Percentiles rank a stretch among this genome's conserved stretches.
Conservation (phyloP, 2,329 filamentous ascomycete species). For the Botrytis aclada region DNA sequence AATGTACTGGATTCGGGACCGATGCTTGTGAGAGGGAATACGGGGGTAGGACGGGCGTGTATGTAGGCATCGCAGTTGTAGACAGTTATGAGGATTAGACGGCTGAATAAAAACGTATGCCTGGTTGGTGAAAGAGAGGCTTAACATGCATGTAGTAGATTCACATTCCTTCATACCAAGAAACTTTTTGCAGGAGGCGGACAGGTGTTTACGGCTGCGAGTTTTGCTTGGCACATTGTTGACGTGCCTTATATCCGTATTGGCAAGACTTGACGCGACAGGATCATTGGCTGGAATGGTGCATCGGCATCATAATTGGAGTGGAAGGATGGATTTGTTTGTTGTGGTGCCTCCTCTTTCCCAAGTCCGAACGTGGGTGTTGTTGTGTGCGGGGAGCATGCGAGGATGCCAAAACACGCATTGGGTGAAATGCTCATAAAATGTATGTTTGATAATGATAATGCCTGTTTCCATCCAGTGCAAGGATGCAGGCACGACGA, state of each 20-base stretch:
- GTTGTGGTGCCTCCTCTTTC: too few relatives aligned
- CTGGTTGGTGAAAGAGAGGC: not conserved
- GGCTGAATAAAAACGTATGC: not conserved
- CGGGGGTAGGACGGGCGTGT: not conserved
- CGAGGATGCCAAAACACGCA: not conserved
- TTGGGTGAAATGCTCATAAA: not conserved
- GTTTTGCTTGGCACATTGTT: not conserved
- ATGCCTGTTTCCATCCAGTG: not conserved
- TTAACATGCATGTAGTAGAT: not conserved
- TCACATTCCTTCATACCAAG: not conserved
- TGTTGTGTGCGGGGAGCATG: not conserved
- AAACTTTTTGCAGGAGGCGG: not conserved
- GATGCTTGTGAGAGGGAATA: not conserved
- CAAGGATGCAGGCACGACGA: not conserved
- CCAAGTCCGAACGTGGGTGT: not conserved
- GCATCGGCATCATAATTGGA: not conserved
- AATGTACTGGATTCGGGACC: not conserved
- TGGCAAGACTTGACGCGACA: not conserved
- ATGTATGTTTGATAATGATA: too few relatives aligned
- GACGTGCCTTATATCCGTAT: slow-evolving; percentile 14
- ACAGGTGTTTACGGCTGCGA: not conserved
- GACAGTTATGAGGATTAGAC: not conserved
- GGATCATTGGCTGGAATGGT: not conserved
- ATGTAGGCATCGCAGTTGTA: not conserved
- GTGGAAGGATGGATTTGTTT: not conserved